Conservation (phyloP, 1,139 yeast genomes). For the Yamadazyma pseudoaaseri region DNA sequence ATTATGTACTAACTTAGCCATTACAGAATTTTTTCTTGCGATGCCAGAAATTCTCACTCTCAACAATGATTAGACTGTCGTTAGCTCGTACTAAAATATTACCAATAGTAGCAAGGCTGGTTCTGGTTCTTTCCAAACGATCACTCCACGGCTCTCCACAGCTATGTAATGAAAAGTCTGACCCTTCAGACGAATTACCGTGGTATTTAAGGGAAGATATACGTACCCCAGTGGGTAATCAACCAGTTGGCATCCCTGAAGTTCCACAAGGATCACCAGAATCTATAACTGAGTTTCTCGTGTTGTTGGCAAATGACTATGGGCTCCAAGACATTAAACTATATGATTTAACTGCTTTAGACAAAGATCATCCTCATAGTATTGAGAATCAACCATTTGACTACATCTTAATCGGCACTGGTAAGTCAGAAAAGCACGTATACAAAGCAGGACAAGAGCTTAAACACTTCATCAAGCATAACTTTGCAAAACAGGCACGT, state of each 20-base stretch:
- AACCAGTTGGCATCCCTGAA: conserved; percentile 35
- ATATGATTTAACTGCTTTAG: conserved; percentile 45
- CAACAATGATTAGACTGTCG: no score
- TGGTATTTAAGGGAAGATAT: conserved; percentile 62
- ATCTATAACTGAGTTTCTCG: conserved; percentile 43
- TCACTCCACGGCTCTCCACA: no score
- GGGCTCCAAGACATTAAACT: conserved; percentile 64
- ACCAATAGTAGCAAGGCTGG: no score
- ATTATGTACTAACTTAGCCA: conserved; percentile 83
- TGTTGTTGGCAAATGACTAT: conserved; percentile 52
- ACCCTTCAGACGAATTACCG: no score
- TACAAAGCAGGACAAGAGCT: conserved; percentile 68
- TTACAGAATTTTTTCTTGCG: conserved; percentile 17
- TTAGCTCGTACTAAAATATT: no score
- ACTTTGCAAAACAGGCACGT: conserved; percentile 36
- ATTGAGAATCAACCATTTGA: conserved; percentile 32
- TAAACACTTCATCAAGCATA: conserved; percentile 34
- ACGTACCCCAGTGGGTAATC: conserved; percentile 19
- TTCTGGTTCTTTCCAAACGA: no score
- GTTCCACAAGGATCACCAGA: conserved; percentile 60
- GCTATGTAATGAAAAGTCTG: no score
- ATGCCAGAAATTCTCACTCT: no score
- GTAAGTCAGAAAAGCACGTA: conserved; percentile 75
- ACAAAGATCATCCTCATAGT: conserved; percentile 41
- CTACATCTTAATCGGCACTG: conserved; percentile 69